Conservation (phyloP, 805 yeast species). For the Kuraishia floccosa region DNA sequence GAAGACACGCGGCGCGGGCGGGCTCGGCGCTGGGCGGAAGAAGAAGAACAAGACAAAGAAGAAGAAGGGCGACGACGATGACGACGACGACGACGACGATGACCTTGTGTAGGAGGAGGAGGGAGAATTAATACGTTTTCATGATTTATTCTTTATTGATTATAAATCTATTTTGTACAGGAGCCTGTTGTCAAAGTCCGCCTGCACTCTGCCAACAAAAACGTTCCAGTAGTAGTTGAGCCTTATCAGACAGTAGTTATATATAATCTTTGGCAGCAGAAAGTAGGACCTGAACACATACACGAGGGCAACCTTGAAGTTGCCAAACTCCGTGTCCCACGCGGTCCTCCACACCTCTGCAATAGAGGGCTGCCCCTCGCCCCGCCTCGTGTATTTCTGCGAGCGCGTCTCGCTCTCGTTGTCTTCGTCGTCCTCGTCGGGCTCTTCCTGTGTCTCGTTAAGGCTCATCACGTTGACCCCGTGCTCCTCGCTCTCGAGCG, state of each 20-base stretch:
- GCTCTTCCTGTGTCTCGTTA: too few species aligned
- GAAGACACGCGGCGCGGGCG: constrained; percentile 18
- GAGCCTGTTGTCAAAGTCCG: constrained; percentile 15
- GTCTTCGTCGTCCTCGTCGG: constrained; percentile 1
- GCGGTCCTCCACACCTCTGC: constrained; percentile 18
- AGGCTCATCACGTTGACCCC: too few species aligned
- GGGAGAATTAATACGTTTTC: background rate
- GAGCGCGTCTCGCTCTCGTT: background rate
- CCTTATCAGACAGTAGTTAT: constrained; percentile 35
- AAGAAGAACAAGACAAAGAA: constrained; percentile 2
- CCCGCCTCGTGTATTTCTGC: background rate
- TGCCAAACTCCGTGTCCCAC: constrained; percentile 36
- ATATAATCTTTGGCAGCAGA: constrained; percentile 55
- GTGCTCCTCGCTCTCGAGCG: constrained; percentile 15
- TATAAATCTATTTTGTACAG: too few species aligned
- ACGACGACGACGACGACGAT: constrained; percentile 5
- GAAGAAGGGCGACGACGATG: constrained; percentile 1
- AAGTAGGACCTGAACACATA: constrained; percentile 60
- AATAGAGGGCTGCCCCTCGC: background rate
- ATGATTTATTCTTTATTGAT: too few species aligned
- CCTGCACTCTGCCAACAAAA: constrained; percentile 50
- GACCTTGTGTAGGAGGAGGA: constrained; percentile 8
- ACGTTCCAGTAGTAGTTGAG: constrained; percentile 56
- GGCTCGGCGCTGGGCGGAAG: constrained; percentile 6
- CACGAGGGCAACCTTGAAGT: constrained; percentile 45